These are phyloP conservation scores for Excoecaria agallocha DNA, from an alignment of 345 rosid genomes.

Conservation along the genomic window DNA sequence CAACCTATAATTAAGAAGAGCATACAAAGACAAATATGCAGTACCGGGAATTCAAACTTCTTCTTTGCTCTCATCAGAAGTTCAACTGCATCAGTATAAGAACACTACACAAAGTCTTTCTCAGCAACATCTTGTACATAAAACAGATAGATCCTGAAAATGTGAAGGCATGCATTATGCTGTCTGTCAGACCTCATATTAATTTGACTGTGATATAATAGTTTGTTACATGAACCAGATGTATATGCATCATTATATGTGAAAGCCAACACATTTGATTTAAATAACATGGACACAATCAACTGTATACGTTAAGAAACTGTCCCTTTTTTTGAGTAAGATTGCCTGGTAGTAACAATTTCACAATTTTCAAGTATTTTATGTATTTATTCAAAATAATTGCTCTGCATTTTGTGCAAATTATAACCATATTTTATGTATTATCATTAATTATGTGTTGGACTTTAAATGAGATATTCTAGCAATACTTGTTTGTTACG, in stretches of 20 bases:
- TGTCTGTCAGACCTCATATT: neutral
- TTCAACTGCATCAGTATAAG: conserved; percentile 83
- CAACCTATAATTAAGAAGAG: no score
- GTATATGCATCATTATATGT: neutral
- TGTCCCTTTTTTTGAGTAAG: neutral
- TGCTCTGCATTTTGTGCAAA: no score
- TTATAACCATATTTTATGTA: no score
- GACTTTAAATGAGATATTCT: no score
- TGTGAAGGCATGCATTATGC: neutral
- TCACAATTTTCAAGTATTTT: no score
- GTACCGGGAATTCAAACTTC: conserved; percentile 93
- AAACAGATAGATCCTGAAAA: conserved; percentile 12
- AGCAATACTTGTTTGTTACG: no score
- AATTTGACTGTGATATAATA: neutral
- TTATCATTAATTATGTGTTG: no score
- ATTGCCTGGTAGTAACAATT: neutral
- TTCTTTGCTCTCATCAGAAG: conserved; percentile 75
- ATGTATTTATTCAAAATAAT: no score
- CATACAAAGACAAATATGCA: no score
- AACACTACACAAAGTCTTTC: conserved; percentile 83
- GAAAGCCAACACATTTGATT: neutral
- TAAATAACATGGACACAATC: neutral
- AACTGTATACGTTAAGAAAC: neutral
- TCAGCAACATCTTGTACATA: conserved; percentile 69
- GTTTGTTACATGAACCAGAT: neutral